A percentile compares a stretch with the other conserved stretches of the same genome.
Conservation (phyloP, 148 eudicot genomes). For the Vaccinium myrtillus region DNA sequence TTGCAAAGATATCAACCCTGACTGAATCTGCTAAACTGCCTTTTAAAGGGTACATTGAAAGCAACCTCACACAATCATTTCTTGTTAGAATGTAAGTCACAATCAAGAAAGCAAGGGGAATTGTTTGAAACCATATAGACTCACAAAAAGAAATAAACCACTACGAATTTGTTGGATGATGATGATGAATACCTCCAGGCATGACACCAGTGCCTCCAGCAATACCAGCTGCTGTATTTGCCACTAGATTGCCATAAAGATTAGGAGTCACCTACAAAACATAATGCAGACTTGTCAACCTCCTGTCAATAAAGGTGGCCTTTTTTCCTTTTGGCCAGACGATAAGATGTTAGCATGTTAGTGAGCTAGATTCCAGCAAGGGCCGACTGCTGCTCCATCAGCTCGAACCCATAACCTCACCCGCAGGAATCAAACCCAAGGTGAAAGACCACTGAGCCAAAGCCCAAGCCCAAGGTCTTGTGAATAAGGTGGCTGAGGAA, state of each 20-base stretch:
- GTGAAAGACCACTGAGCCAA: no score
- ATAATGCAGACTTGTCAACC: not conserved
- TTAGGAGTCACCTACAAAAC: conserved; percentile 53
- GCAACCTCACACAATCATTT: not conserved
- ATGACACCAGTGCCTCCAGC: conserved; percentile 66
- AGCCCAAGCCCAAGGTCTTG: no score
- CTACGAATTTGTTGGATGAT: not conserved
- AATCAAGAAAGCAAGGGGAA: not conserved
- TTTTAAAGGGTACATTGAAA: not conserved
- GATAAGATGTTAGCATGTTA: no score
- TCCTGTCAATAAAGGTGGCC: not conserved
- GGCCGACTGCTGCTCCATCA: no score
- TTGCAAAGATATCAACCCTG: not conserved
- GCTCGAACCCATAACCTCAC: no score
- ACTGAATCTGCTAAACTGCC: not conserved
- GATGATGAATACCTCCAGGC: conserved; percentile 46
- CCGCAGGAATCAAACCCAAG: no score
- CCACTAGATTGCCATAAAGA: conserved; percentile 54
- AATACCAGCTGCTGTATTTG: conserved; percentile 61
- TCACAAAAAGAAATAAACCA: not conserved
- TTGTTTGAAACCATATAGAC: not conserved
- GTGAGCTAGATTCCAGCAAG: no score
- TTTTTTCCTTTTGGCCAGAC: no score
- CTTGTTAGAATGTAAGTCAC: not conserved
- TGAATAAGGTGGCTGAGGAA: no score